phyloP scores from a whole-genome alignment of 805 yeast species.

The Kregervanrija delftensis region DNA sequence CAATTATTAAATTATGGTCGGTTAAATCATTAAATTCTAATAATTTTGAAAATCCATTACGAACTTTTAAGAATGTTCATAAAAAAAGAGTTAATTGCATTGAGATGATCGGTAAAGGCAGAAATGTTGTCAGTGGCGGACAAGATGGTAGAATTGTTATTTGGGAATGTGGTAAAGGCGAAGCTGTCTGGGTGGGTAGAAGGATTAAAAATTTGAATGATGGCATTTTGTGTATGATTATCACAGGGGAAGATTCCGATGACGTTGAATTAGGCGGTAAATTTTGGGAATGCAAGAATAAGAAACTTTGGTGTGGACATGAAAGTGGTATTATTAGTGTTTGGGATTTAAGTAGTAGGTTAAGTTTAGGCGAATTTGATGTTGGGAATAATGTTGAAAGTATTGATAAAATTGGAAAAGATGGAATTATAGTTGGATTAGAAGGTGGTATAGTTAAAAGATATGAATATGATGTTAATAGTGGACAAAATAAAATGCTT shows the following conservation, averaged over 20 bases:
- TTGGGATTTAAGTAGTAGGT: constrained; percentile 34
- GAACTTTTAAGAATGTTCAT: constrained; percentile 45
- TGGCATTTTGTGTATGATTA: constrained; percentile 23
- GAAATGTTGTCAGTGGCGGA: constrained; percentile 55
- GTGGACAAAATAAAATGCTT: background rate
- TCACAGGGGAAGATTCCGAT: background rate
- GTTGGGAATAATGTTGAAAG: constrained; percentile 1
- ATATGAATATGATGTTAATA: constrained; percentile 7
- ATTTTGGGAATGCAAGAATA: constrained; percentile 46
- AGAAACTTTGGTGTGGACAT: constrained; percentile 36
- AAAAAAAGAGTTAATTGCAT: constrained; percentile 40
- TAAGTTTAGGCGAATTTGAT: constrained; percentile 18
- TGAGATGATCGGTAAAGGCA: constrained; percentile 53
- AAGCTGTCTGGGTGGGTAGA: constrained; percentile 32
- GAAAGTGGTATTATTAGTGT: constrained; percentile 32
- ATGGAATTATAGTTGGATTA: constrained; percentile 13
- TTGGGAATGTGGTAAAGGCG: constrained; percentile 67
- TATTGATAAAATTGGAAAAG: constrained; percentile 2
- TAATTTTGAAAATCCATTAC: constrained; percentile 37
- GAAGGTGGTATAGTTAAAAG: constrained; percentile 12
- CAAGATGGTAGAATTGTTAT: constrained; percentile 48
- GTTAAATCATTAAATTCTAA: constrained; percentile 17
- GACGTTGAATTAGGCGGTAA: background rate
- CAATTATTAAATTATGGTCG: constrained; percentile 54
- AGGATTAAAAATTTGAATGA: constrained; percentile 31